Evolutionary conservation across 257 asterid genomes (phyloP), one percentile per base, ranked within the genome.

Genomic region (Prunella vulgaris): DNA sequence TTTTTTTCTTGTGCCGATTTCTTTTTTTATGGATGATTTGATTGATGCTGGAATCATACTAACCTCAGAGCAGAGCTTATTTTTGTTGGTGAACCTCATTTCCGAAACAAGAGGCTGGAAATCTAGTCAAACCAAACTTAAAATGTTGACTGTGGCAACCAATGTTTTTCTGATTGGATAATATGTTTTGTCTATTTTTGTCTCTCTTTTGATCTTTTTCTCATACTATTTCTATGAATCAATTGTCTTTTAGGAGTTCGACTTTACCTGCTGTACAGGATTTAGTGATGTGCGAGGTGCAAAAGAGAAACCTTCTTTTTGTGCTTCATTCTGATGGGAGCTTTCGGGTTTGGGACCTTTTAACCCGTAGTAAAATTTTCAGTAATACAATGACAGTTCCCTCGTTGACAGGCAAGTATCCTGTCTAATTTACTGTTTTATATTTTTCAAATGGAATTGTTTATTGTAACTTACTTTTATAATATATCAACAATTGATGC

Each of bases 321-420:
- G 96, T 84, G 70, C 97, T 93, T 79, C 89, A 93, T 79, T 87
- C 96, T 82, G 97, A 90, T 83, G 97, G 99, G 51, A 77, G 52
- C 78, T 81, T 93, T 72, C 86, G 94, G 42, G 90, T 87, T 44
- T 93, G 99, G 99, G 92, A 88, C 79, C 84, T 87, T 74, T 66
- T 73, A 37, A 81, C 72, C 75, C 83, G 68, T 67, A 66, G 71
- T 74, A 90, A 80, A 81, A 77, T 93, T 81, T 83, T 88, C 76
- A 75, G 85, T 72, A 87, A 87, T 78, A 24, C 84, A 66, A 77
- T 86, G 84, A 75, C 77, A 46, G 79, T 58, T 62, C 78, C 82
- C 54, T 64, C 82, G 44, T 66, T 68, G 73, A 51, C 86, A 86
- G 96, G 98, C 82, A 81, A 81, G 82, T 64, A 61, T 57, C 24